Evolutionary conservation across 495 filamentous ascomycete genomes (phyloP).

Genomic region (Penicillium bialowiezense): DNA sequence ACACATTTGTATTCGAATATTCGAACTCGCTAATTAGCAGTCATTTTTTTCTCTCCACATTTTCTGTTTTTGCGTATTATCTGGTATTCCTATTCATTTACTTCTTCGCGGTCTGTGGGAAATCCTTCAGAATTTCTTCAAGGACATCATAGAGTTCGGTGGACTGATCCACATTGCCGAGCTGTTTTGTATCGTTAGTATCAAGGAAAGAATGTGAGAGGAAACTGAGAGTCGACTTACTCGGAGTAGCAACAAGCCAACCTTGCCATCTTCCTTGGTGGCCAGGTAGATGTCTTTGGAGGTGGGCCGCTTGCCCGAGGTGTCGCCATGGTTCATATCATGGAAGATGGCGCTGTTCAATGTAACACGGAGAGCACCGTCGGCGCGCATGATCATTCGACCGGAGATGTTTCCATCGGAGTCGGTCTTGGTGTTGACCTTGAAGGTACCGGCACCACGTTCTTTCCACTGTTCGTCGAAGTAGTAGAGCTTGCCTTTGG

Average conservation of each 20-base stretch:
- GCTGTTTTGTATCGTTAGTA: neutral
- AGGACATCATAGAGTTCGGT: neutral
- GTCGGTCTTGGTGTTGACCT: conserved; percentile 68
- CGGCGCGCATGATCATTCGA: conserved; percentile 83
- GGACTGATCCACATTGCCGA: neutral
- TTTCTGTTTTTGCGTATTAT: no score
- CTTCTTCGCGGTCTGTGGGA: neutral
- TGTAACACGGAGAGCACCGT: conserved; percentile 80
- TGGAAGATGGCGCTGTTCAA: conserved; percentile 76
- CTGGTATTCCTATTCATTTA: neutral
- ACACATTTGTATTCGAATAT: no score
- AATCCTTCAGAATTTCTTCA: neutral
- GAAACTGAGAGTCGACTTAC: conserved; percentile 41
- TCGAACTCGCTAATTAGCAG: no score
- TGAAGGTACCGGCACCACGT: conserved; percentile 76
- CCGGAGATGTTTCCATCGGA: conserved; percentile 50
- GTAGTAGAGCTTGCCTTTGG: conserved; percentile 73
- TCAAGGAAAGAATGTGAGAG: neutral
- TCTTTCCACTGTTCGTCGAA: conserved; percentile 82
- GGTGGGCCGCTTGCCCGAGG: conserved; percentile 43
- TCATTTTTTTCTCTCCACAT: no score
- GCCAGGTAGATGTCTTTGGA: conserved; percentile 54
- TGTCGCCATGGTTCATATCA: conserved; percentile 67
- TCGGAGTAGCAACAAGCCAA: conserved; percentile 65
- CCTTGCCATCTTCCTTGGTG: conserved; percentile 57